Base-by-base conservation (phyloP, 2,329 filamentous ascomycete species). In the Fonsecaea monophora region DNA sequence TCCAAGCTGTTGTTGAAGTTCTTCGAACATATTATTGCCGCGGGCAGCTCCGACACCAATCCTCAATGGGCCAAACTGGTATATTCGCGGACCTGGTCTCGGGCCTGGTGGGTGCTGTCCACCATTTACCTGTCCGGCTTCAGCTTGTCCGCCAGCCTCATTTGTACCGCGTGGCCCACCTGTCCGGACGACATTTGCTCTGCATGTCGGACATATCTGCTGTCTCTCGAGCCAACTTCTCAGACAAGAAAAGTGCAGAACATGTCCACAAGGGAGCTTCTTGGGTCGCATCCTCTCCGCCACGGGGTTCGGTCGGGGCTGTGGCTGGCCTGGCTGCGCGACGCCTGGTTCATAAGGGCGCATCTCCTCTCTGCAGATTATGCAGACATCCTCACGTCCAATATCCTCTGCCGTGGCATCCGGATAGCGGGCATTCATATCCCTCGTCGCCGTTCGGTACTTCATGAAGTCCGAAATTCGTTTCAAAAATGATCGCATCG, bases 291-390 rank as follows among this genome's bases (percentile, higher is more conserved):
- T 86, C 62, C 94, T 87, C 75, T 98, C 93, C 66, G 96, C 89
- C 64, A 90, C 84, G n/a, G 78, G 78, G 55, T 73, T 74, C 32
- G 71, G 71, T 61, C 67, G 62, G 15, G 64, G 68, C 37, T 75
- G 75, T 30, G 70, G 71, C 56, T 73, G 77, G 60, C 76, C 79
- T 53, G 80, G 79, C 53, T 76, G 78, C 25, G 38, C 65, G 45
- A 76, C 78, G 45, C 83, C 81, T 62, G 84, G 84, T 38, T 82
- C 83, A 91, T 92, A 97, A 1, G 90, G 88, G 38, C 87, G 87
- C 95, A 99, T 99, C 71, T 96, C 92, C 77, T 99, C 95, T 68
- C 95, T 89, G 78, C 95, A 99, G 63, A 99, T 97, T 73, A 99
- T 99, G 78, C 95, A 99, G 2, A 95, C 96, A 74, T 96, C 92